Evolutionary conservation across 2,329 filamentous ascomycete genomes (phyloP).

Genomic region (Cercospora sp.): DNA sequence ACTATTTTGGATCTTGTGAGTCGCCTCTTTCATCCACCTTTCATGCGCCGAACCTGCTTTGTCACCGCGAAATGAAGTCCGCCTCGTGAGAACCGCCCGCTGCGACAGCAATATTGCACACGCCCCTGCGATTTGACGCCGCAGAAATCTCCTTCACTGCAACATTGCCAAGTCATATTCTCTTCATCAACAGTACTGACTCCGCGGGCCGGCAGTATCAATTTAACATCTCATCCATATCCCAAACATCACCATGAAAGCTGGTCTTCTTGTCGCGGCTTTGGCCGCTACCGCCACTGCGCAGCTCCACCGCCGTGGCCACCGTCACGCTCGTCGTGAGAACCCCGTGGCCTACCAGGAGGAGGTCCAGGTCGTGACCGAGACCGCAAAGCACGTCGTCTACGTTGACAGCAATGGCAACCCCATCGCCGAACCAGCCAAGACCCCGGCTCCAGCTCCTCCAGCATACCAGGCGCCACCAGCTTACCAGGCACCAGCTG

Average conservation of each 20-base stretch:
- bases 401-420: constrained; percentile 61
- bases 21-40: constrained; percentile 3
- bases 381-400: constrained; percentile 55
- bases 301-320: constrained; percentile 37
- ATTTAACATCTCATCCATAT: constrained; percentile 13
- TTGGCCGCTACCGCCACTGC: constrained; percentile 31
- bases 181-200: constrained; percentile 21
- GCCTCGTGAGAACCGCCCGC: neutral
- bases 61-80: neutral
- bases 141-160: neutral
- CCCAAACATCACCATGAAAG: constrained; percentile 34
- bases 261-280: constrained; percentile 33
- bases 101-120: neutral
- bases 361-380: constrained; percentile 41
- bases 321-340: constrained; percentile 42
- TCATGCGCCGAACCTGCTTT: neutral
- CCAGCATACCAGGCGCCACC: constrained; percentile 14
- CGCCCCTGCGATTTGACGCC: neutral
- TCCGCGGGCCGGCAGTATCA: constrained; percentile 29
- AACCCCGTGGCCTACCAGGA: constrained; percentile 33
- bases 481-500: constrained; percentile 9
- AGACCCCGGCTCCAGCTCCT: constrained; percentile 6
- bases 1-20: constrained; percentile 19
- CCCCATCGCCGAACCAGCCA: constrained; percentile 43
- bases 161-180: neutral